A percentile compares a stretch with the other conserved stretches of the same genome.
phyloP scores from a whole-genome alignment of 1,139 yeast genomes.

The Debaryomyces robertsiae region DNA sequence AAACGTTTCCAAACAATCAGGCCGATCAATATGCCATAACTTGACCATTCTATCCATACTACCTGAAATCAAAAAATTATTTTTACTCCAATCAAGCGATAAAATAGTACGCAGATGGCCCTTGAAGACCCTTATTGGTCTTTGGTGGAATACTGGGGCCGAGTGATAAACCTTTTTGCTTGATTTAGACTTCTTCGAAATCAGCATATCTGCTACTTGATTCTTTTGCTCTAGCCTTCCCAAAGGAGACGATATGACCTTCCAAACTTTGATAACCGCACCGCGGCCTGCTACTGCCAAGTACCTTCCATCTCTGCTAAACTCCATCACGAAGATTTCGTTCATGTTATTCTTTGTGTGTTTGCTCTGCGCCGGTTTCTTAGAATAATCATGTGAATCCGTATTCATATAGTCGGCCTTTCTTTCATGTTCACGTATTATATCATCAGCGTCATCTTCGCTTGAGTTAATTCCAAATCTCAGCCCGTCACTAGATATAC shows the following conservation, averaged over 20 bases:
- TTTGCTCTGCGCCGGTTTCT: constrained; percentile 5
- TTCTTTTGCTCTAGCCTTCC: constrained; percentile 52
- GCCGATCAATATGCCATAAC: constrained; percentile 81
- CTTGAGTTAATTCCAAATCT: constrained; percentile 1
- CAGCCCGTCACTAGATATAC: constrained; percentile 9
- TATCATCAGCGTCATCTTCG: constrained; percentile 10
- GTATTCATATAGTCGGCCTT: not conserved
- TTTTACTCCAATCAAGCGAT: constrained; percentile 85
- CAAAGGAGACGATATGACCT: constrained; percentile 70
- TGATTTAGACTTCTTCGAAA: constrained; percentile 10
- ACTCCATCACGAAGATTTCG: constrained; percentile 73
- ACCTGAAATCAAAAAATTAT: constrained; percentile 76
- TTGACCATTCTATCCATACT: constrained; percentile 85
- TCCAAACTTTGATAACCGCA: constrained; percentile 69
- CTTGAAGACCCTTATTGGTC: constrained; percentile 59
- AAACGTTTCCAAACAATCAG: constrained; percentile 64
- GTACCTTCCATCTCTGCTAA: constrained; percentile 77
- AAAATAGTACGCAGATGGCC: constrained; percentile 76
- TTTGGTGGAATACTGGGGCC: constrained; percentile 82
- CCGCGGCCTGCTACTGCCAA: constrained; percentile 86
- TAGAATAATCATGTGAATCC: constrained; percentile 5
- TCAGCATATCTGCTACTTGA: constrained; percentile 15
- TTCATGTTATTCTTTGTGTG: constrained; percentile 22
- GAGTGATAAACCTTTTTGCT: constrained; percentile 32
- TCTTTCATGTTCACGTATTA: constrained; percentile 2